Base-by-base conservation (phyloP, 176 grass and related monocot genomes). In the Eremochloa ophiuroides region DNA sequence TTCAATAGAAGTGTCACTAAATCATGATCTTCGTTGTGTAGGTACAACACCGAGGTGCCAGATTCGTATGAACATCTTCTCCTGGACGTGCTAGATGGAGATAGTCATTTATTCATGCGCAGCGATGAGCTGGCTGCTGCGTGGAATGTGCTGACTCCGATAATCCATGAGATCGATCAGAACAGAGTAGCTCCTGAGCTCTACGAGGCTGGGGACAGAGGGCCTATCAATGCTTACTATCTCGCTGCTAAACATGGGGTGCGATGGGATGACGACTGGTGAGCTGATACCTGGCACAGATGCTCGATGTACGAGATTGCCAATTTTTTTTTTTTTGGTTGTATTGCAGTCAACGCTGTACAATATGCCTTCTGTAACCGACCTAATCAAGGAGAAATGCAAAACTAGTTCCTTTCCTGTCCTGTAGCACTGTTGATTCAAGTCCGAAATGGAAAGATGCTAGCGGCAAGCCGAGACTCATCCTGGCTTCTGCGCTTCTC, bases 61-160 rank as follows among this genome's bases (percentile, higher is more conserved):
- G 92, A 91, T 86, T 98, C 95, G 11, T 98, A 98, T 29, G 95
- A 98, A 77, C 95, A 98, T 84, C 92, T 98, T 74, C 87, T 98
- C 12, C 60, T 94, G 77, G 95, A 94, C 61, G 95, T 94, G 56
- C 40, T 98, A 34, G 95, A 98, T 71, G 95, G 95, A 67, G 92
- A 98, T 71, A 97, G 41, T 51, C 95, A 97, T 91, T 83, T 98
- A 9, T 98, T 98, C 68, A 98, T 98, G 92, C 83, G 95, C 16
- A 98, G 95, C 26, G 95, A 97, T 39, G 95, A 98, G 77, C 22
- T 94, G 51, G 92, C 88, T 74, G 90, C 95, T 55, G 95, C 92
- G 56, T 94, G 95, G 92, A 88, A 87, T 29, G 86, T 94, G 37
- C 73, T 97, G 76, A 83, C 88, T 43, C 95, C 95, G 35, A 65